Conservation (phyloP, 1,139 yeast species). For the Pichia sp. region DNA sequence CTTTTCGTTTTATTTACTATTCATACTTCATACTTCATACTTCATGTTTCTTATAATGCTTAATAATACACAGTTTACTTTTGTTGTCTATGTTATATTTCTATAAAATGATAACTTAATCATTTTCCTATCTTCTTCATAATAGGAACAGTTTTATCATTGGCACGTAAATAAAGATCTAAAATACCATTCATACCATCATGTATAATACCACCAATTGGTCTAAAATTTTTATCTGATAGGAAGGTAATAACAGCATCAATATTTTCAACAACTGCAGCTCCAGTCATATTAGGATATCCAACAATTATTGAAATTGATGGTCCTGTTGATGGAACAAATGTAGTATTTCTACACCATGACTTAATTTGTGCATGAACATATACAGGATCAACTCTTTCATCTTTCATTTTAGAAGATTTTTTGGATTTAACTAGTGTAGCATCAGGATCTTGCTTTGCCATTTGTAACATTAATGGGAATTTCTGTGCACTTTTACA, state of each 20-base stretch:
- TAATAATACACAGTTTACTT: too few relatives aligned
- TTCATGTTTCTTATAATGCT: too few relatives aligned
- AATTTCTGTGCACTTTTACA: slow-evolving; percentile 50
- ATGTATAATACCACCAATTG: slow-evolving; percentile 54
- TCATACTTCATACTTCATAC: too few relatives aligned
- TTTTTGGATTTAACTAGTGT: slow-evolving; percentile 32
- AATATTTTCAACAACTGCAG: slow-evolving; percentile 47
- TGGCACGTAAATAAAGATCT: slow-evolving; percentile 36
- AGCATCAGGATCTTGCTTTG: slow-evolving; percentile 43
- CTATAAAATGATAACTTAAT: background rate
- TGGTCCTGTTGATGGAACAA: slow-evolving; percentile 53
- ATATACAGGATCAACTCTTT: slow-evolving; percentile 54
- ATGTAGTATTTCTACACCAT: slow-evolving; percentile 54
- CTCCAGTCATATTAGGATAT: slow-evolving; percentile 37
- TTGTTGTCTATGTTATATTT: too few relatives aligned
- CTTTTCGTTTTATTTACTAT: too few relatives aligned
- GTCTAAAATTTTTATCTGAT: slow-evolving; percentile 40
- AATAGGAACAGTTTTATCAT: slow-evolving; percentile 51
- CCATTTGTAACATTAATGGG: slow-evolving; percentile 64
- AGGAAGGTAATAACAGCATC: slow-evolving; percentile 49
- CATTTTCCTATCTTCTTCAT: slow-evolving; percentile 8
- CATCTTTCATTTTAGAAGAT: slow-evolving; percentile 42
- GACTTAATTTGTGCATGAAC: slow-evolving; percentile 55
- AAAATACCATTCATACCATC: slow-evolving; percentile 38
- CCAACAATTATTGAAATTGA: slow-evolving; percentile 51